Conservation (phyloP, 2,329 filamentous ascomycete species). For the Aspergillus unguis region DNA sequence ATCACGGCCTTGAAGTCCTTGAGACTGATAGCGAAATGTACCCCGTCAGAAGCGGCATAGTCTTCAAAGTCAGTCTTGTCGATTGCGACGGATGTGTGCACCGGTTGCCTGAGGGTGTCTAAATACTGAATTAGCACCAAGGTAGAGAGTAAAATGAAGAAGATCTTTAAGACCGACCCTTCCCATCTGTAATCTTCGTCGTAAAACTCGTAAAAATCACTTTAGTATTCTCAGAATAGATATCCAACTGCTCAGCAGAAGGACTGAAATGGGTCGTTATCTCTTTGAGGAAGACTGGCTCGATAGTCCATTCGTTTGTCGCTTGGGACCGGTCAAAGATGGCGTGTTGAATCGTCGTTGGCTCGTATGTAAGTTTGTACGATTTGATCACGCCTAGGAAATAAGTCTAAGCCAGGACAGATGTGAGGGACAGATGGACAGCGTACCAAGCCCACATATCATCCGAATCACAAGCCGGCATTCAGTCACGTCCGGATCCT, state of each 20-base stretch:
- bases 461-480: conserved; percentile 61
- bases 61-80: conserved; percentile 61
- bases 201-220: conserved; percentile 65
- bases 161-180: conserved; percentile 40
- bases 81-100: conserved; percentile 62
- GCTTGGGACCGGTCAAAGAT: conserved; percentile 58
- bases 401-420: not conserved
- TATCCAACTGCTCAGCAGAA: conserved; percentile 62
- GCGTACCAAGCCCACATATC: conserved; percentile 57
- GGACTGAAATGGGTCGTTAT: conserved; percentile 63
- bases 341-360: conserved; percentile 60
- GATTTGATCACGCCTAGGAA: conserved; percentile 59
- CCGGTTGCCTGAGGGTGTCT: conserved; percentile 63
- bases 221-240: conserved; percentile 56
- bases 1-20: conserved; percentile 66
- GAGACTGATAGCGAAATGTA: conserved; percentile 62
- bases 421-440: not conserved
- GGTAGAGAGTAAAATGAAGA: not conserved
- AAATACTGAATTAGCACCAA: not conserved
- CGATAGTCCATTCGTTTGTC: conserved; percentile 58
- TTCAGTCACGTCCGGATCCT: conserved; percentile 54
- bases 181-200: conserved; percentile 60
- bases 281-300: conserved; percentile 56
- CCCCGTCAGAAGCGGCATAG: conserved; percentile 56
- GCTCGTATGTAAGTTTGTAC: conserved; percentile 63